Percentiles rank a stretch among this genome's conserved stretches.
Evolutionary conservation across 164 flowering plant genomes (phyloP).

Genomic region (Hamamelis virginiana): DNA sequence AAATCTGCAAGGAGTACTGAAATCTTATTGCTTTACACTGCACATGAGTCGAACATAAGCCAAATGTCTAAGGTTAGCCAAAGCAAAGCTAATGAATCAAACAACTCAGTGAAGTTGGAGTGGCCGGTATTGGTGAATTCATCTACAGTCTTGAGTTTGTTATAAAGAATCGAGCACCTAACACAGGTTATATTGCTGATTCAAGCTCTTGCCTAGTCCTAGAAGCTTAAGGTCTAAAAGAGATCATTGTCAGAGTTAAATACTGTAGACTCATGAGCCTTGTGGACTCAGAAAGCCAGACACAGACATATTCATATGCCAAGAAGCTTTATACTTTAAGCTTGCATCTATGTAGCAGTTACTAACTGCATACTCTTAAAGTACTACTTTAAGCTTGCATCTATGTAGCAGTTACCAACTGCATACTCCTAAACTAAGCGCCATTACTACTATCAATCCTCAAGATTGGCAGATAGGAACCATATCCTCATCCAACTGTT

Average conservation of each 20-base stretch:
- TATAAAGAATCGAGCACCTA: constrained; percentile 20
- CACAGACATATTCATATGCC: background rate
- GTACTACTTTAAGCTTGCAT: background rate
- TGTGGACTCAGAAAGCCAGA: background rate
- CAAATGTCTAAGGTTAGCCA: no score
- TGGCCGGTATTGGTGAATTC: no score
- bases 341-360: background rate
- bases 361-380: background rate
- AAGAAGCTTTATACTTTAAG: background rate
- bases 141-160: no score
- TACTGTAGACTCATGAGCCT: background rate
- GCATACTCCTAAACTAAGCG: background rate
- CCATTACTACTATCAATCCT: background rate
- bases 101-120: no score
- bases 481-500: background rate
- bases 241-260: background rate
- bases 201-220: background rate
- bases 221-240: constrained; percentile 5
- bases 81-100: no score
- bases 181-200: background rate
- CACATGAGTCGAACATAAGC: no score
- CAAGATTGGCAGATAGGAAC: background rate
- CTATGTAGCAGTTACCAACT: background rate
- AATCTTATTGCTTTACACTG: no score
- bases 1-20: no score